Percentiles rank a stretch among this genome's conserved stretches.
phyloP scores from a whole-genome alignment of 352 stramenopile species.

The Globisporangium recalcitrans region DNA sequence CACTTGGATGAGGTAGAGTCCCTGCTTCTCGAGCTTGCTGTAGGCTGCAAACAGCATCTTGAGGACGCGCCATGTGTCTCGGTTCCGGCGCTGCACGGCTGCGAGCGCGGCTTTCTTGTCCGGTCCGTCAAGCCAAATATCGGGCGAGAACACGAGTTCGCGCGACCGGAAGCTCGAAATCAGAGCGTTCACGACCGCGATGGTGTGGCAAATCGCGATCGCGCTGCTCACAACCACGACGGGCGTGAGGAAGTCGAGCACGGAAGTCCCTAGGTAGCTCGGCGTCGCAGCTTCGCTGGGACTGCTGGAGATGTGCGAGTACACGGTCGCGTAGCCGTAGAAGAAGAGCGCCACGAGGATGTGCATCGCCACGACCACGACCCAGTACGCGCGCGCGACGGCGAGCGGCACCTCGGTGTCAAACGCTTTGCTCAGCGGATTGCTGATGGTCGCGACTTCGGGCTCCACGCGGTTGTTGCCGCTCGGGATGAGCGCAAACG shows the following conservation, averaged over 20 bases:
- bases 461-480: not conserved
- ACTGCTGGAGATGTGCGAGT: constrained; percentile 1
- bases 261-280: not conserved
- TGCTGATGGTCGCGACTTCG: not conserved
- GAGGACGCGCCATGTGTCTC: constrained; percentile 12
- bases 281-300: not conserved
- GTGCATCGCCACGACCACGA: constrained; percentile 2
- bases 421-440: not conserved
- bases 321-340: constrained; percentile 14
- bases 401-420: constrained; percentile 6
- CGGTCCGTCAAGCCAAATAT: constrained; percentile 14
- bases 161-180: constrained; percentile 13
- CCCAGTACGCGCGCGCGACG: constrained; percentile 10
- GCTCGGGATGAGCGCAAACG: constrained; percentile 6
- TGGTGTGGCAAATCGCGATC: constrained; percentile 14
- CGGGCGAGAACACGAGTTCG: constrained; percentile 16
- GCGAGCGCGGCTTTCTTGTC: constrained; percentile 10
- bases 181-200: constrained; percentile 14
- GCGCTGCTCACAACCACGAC: constrained; percentile 6
- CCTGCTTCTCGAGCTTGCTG: constrained; percentile 10
- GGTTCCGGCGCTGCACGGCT: constrained; percentile 6
- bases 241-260: constrained; percentile 8
- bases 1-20: constrained; percentile 11
- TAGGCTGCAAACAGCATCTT: constrained; percentile 7
- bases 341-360: constrained; percentile 6